Conservation (phyloP, 345 rosid species). For the Isatis tinctoria region DNA sequence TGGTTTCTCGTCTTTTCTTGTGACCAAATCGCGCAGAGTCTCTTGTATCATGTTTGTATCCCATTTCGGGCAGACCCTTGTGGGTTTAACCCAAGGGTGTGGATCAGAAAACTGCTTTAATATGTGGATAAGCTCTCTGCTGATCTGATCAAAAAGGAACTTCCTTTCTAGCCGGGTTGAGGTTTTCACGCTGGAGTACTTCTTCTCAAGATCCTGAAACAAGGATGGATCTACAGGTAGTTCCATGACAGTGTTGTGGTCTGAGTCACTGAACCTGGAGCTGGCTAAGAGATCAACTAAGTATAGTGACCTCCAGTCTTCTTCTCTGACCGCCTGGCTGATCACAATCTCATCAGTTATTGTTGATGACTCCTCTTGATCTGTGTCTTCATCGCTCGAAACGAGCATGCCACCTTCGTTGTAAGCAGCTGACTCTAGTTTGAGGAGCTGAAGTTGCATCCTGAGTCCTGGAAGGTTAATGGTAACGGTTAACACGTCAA, state of each 20-base stretch:
- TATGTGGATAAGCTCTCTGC: slow-evolving; percentile 47
- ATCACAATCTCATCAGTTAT: slow-evolving; percentile 32
- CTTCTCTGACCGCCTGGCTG: slow-evolving; percentile 26
- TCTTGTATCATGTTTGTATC: slow-evolving; percentile 42
- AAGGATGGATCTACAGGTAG: slow-evolving; percentile 53
- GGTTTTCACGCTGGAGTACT: slow-evolving; percentile 34
- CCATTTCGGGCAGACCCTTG: slow-evolving; percentile 34
- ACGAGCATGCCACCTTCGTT: slow-evolving; percentile 56
- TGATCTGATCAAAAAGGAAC: slow-evolving; percentile 65
- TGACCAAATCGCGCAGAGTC: slow-evolving; percentile 38
- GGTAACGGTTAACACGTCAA: background rate
- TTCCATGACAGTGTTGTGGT: slow-evolving; percentile 41
- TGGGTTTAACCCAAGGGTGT: slow-evolving; percentile 57
- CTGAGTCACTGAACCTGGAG: slow-evolving; percentile 47
- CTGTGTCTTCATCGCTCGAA: slow-evolving; percentile 70
- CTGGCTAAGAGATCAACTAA: slow-evolving; percentile 42
- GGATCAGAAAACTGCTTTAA: slow-evolving; percentile 43
- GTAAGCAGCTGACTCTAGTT: slow-evolving; percentile 65
- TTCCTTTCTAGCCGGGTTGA: slow-evolving; percentile 60
- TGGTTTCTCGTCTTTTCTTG: slow-evolving; percentile 36
- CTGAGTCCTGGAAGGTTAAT: slow-evolving; percentile 59
- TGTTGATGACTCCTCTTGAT: slow-evolving; percentile 34
- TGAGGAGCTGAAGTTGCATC: slow-evolving; percentile 87
- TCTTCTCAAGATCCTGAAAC: slow-evolving; percentile 77
- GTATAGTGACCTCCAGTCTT: slow-evolving; percentile 50